These are phyloP conservation scores for Pseudogymnoascus sp. DNA, from an alignment of 2,329 filamentous ascomycete genomes.

Conservation along the genomic window DNA sequence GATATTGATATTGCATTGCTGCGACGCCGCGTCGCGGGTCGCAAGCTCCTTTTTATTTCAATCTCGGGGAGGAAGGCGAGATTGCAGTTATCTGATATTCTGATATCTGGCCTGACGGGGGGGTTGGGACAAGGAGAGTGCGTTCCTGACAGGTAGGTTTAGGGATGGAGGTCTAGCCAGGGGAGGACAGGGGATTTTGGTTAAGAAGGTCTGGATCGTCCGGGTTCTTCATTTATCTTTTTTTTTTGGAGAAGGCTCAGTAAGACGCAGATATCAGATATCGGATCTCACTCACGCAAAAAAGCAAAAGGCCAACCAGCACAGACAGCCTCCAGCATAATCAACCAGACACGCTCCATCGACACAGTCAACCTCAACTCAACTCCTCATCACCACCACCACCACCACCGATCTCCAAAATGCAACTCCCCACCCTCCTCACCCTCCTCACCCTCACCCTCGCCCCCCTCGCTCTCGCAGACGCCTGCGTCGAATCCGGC, in stretches of 20 bases:
- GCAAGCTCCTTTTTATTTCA: background rate
- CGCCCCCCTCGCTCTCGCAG: conserved; percentile 11
- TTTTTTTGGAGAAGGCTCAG: background rate
- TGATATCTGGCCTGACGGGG: background rate
- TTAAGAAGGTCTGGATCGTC: conserved; percentile 1
- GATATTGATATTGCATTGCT: background rate
- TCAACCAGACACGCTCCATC: background rate
- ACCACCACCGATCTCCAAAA: conserved; percentile 4
- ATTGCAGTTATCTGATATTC: background rate
- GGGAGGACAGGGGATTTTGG: background rate
- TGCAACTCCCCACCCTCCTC: conserved; percentile 13
- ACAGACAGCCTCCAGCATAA: no score
- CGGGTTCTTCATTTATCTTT: background rate
- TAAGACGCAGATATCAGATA: background rate
- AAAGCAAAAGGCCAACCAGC: background rate
- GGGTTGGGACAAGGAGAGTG: background rate
- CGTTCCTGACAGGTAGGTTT: background rate
- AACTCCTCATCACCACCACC: background rate
- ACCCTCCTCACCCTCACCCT: conserved; percentile 5
- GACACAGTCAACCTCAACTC: background rate
- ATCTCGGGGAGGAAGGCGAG: background rate
- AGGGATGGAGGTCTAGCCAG: background rate
- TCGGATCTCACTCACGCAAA: background rate
- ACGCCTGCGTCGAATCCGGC: conserved; percentile 19
- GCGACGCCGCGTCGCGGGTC: background rate